Conservation (phyloP, 495 filamentous ascomycete species). For the Daldinia grandis region DNA sequence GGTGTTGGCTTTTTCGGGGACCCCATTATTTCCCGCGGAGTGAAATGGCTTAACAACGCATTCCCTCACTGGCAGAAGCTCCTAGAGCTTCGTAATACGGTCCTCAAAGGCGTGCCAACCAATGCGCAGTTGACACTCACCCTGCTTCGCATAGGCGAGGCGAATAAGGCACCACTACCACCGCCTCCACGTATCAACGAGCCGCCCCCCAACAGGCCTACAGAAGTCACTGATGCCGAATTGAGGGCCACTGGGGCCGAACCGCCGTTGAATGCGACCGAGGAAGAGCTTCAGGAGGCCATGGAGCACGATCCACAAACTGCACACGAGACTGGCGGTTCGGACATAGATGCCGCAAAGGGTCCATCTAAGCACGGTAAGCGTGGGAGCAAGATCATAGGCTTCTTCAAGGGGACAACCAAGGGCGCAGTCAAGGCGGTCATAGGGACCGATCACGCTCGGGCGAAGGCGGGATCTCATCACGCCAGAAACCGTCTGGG, state of each 20-base stretch:
- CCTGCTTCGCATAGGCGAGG: conserved; percentile 84
- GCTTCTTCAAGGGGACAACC: conserved; percentile 74
- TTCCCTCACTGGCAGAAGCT: conserved; percentile 80
- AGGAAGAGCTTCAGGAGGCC: conserved; percentile 54
- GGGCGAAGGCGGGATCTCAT: conserved; percentile 70
- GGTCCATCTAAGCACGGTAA: conserved; percentile 43
- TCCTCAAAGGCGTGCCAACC: conserved; percentile 86
- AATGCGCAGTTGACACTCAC: conserved; percentile 89
- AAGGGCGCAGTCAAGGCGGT: conserved; percentile 72
- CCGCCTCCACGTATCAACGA: conserved; percentile 71
- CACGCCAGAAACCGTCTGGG: conserved; percentile 77
- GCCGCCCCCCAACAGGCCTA: conserved; percentile 62
- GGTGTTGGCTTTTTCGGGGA: conserved; percentile 85
- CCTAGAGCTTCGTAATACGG: conserved; percentile 69
- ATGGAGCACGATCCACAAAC: conserved; percentile 51
- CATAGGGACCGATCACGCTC: conserved; percentile 72
- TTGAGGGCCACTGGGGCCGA: conserved; percentile 52
- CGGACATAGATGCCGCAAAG: conserved; percentile 61
- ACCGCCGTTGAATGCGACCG: conserved; percentile 51
- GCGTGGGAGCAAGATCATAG: conserved; percentile 64
- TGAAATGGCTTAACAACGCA: conserved; percentile 69
- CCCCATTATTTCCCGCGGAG: conserved; percentile 68
- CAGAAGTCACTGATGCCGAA: conserved; percentile 56
- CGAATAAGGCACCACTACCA: conserved; percentile 80
- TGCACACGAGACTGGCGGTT: conserved; percentile 41